phyloP scores from a whole-genome alignment of 2,329 filamentous ascomycete species.

The Alternaria sp. region DNA sequence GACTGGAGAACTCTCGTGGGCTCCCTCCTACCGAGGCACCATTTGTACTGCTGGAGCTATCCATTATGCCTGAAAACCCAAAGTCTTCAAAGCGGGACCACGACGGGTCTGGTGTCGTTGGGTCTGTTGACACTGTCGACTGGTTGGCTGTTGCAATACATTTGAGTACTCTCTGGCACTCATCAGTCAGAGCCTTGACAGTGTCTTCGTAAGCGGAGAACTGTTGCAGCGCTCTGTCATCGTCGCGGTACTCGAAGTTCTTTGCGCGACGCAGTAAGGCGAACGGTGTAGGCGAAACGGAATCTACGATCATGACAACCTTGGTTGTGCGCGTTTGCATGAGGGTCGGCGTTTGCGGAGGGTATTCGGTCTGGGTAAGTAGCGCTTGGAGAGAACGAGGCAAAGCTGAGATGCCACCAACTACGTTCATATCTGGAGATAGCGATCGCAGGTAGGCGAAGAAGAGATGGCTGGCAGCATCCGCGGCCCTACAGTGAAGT shows the following conservation, averaged over 20 bases:
- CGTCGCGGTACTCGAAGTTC: conserved; percentile 93
- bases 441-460: conserved; percentile 95
- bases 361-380: conserved; percentile 92
- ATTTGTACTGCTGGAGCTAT: conserved; percentile 63
- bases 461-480: conserved; percentile 96
- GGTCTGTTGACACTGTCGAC: conserved; percentile 70
- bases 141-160: conserved; percentile 90
- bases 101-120: conserved; percentile 71
- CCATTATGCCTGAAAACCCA: conserved; percentile 80
- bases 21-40: conserved; percentile 33
- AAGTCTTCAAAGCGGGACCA: conserved; percentile 98
- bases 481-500: conserved; percentile 73
- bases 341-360: conserved; percentile 78
- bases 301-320: conserved; percentile 96
- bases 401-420: conserved; percentile 82
- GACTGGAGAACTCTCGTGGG: conserved; percentile 76
- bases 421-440: conserved; percentile 75
- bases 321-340: conserved; percentile 83
- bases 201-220: conserved; percentile 93
- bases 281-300: conserved; percentile 93
- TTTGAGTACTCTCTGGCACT: conserved; percentile 88
- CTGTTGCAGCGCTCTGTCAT: conserved; percentile 81
- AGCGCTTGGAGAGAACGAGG: conserved; percentile 92
- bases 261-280: conserved; percentile 87
- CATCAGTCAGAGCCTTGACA: conserved; percentile 85